Evolutionary conservation across 768 basidiomycete genomes (phyloP), one percentile per base, ranked within the genome.

Genomic region (Mrakia hoshinonis): DNA sequence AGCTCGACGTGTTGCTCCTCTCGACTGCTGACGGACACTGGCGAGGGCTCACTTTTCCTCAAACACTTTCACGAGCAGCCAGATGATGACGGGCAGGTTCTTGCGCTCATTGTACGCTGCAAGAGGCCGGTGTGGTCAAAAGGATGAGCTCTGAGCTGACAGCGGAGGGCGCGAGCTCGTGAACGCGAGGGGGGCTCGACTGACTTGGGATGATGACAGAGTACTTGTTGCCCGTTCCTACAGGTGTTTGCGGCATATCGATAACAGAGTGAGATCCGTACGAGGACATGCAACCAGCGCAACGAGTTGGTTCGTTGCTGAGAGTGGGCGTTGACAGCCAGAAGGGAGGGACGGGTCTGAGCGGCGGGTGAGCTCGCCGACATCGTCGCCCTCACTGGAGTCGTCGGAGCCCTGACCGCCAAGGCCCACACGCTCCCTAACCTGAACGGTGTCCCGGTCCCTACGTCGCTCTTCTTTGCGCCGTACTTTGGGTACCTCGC

Each of bases 11-110:
- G 58, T 61, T 60, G 58, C 58, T 61, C 31, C 31, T 31, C 26
- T 58, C 31, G 11, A 22, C 54, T 3, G 15, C 26, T 4, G 54
- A 55, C 2, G 11, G 54, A 31, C n/a, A 24, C n/a, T 26, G 58
- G 11, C 20, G n/a, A n/a, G 61, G 22, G 75, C 88, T 76, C 77
- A 92, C 92, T 91, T 83, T 77, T 89, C 85, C 61, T 82, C 79
- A 74, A 95, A 94, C 2, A 86, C 86, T 73, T 83, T 87, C 15
- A 88, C 89, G 61, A 95, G 81, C 2, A 95, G 82, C 89, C 91
- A 94, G 39, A 92, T 77, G 73, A 94, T 88, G 67, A 95, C 85
- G 0, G 92, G 92, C 22, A 95, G 81, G 77, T 95, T 94, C 81
- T 89, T 91, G 77, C 92, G 86, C 78, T 94, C 92, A 77, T 95